phyloP scores from a whole-genome alignment of 306 rosid genomes.

The Rosa persica region DNA sequence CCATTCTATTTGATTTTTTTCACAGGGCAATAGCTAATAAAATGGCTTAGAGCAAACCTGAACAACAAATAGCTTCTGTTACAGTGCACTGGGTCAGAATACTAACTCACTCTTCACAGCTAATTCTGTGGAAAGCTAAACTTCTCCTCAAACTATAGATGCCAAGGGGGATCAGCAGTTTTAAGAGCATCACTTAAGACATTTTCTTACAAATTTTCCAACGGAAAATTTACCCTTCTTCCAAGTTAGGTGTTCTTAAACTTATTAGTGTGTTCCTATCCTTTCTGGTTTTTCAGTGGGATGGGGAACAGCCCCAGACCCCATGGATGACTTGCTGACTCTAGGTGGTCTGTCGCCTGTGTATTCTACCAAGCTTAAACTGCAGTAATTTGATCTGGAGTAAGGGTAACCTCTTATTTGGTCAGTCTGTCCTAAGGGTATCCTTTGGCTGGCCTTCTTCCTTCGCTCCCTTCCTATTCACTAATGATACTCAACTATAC shows the following conservation, averaged over 20 bases:
- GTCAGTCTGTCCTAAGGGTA: background rate
- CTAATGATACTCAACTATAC: background rate
- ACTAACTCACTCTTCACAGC: too few species aligned
- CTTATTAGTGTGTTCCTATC: background rate
- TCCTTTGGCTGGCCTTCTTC: constrained; percentile 6
- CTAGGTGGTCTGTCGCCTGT: background rate
- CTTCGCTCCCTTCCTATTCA: constrained; percentile 5
- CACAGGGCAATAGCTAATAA: too few species aligned
- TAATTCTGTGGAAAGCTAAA: too few species aligned
- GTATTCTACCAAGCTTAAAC: background rate
- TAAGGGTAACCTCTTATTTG: background rate
- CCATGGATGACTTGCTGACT: background rate
- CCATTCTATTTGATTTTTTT: too few species aligned
- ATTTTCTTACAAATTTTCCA: background rate
- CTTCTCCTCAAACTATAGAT: too few species aligned
- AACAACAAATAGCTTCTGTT: too few species aligned
- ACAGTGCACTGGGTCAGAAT: too few species aligned
- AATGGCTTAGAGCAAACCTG: too few species aligned
- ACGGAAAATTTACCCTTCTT: background rate
- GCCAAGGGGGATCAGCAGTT: background rate
- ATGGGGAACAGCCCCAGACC: background rate
- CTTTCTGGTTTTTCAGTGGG: constrained; percentile 3
- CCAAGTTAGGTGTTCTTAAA: background rate
- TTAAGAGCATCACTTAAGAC: background rate
- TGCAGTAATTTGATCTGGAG: background rate